phyloP scores from a whole-genome alignment of 352 stramenopile species.

The Phytophthora sojae region DNA sequence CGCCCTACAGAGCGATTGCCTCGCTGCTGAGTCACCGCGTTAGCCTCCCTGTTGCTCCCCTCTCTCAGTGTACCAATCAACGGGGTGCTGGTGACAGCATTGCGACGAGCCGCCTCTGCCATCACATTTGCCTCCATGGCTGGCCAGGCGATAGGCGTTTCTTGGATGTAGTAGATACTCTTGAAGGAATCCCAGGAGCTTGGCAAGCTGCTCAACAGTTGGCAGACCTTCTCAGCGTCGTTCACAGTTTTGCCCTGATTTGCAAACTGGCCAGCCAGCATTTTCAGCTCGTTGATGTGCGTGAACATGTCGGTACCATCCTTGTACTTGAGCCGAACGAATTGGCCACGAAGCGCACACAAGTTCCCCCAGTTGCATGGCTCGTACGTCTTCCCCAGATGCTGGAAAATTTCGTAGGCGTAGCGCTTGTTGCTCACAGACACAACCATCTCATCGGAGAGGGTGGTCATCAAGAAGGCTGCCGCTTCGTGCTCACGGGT shows the following conservation, averaged over 20 bases:
- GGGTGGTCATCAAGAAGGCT: constrained; percentile 14
- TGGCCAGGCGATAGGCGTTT: constrained; percentile 8
- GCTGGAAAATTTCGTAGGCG: constrained; percentile 13
- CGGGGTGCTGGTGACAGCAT: not conserved
- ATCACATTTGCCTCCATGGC: constrained; percentile 14
- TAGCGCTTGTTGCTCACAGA: constrained; percentile 13
- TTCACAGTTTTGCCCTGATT: constrained; percentile 12
- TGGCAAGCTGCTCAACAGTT: constrained; percentile 1
- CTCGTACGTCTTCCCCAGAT: constrained; percentile 20
- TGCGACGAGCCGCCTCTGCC: not conserved
- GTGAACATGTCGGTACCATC: constrained; percentile 11
- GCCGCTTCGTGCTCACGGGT: constrained; percentile 4
- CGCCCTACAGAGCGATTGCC: not conserved
- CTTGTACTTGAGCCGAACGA: constrained; percentile 10
- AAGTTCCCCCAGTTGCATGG: constrained; percentile 16
- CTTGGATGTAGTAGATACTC: constrained; percentile 25
- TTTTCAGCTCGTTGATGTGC: constrained; percentile 5
- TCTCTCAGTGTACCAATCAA: constrained; percentile 1
- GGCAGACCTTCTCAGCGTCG: constrained; percentile 11
- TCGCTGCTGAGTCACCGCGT: constrained; percentile 4
- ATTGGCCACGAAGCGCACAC: constrained; percentile 9
- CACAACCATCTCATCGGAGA: constrained; percentile 16
- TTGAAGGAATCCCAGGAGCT: constrained; percentile 14
- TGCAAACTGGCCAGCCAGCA: not conserved
- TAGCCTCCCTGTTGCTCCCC: not conserved